Evolutionary conservation across 1,284 basidiomycete species (phyloP).

Genomic region (Irpex sp.): DNA sequence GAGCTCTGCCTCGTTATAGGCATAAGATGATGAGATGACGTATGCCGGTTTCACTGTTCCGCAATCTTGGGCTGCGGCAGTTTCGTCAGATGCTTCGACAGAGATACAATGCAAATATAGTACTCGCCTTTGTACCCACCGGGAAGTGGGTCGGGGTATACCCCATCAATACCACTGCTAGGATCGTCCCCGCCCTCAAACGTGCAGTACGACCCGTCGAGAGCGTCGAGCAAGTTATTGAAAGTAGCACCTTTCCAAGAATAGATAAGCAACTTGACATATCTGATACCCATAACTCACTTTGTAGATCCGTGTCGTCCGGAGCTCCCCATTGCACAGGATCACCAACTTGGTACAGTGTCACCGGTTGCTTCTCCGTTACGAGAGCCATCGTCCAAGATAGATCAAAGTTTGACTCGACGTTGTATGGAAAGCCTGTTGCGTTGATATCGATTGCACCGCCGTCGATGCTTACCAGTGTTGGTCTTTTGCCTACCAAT

Average conservation of each 20-base stretch:
- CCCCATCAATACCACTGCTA: slow-evolving; percentile 34
- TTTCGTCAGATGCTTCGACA: background rate
- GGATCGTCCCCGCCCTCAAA: slow-evolving; percentile 62
- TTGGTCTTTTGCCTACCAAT: slow-evolving; percentile 34
- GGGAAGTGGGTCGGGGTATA: slow-evolving; percentile 47
- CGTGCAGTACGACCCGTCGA: slow-evolving; percentile 52
- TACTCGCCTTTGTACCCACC: slow-evolving; percentile 39
- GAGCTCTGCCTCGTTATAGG: slow-evolving; percentile 30
- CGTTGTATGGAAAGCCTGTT: slow-evolving; percentile 40
- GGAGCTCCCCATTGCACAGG: no score
- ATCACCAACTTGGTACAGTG: slow-evolving; percentile 43
- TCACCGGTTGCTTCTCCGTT: slow-evolving; percentile 38
- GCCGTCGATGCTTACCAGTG: slow-evolving; percentile 46
- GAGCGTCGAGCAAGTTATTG: slow-evolving; percentile 42
- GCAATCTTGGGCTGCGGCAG: slow-evolving; percentile 26
- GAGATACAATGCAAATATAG: slow-evolving; percentile 1
- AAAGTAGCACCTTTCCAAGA: slow-evolving; percentile 37
- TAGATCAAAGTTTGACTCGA: slow-evolving; percentile 54
- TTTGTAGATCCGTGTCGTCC: slow-evolving; percentile 26
- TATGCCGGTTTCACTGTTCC: slow-evolving; percentile 35
- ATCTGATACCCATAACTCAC: slow-evolving; percentile 28
- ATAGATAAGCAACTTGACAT: background rate
- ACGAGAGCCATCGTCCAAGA: slow-evolving; percentile 45
- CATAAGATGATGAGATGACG: slow-evolving; percentile 39
- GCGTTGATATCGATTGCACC: slow-evolving; percentile 33